A percentile compares a stretch with the other conserved stretches of the same genome.
Conservation (phyloP, 2,329 filamentous ascomycete genomes). For the Cladorrhinum sp. region DNA sequence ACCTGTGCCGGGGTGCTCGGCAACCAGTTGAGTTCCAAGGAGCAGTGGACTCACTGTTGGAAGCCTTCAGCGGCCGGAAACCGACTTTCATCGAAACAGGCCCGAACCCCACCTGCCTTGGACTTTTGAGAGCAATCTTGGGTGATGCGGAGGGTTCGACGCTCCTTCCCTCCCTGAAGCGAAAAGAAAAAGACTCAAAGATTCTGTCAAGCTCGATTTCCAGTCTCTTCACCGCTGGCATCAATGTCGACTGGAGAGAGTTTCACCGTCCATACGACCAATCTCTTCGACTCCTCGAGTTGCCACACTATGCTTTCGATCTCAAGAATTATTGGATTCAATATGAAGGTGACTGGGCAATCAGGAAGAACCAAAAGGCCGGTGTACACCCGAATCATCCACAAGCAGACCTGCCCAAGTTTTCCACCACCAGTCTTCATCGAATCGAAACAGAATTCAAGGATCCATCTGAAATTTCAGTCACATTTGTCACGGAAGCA, state of each 20-base stretch:
- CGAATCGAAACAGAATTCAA: conserved; percentile 11
- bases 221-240: conserved; percentile 47
- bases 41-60: conserved; percentile 54
- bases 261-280: conserved; percentile 52
- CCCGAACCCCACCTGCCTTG: conserved; percentile 57
- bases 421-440: conserved; percentile 11
- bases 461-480: background rate
- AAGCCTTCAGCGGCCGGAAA: conserved; percentile 38
- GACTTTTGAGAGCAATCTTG: conserved; percentile 50
- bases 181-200: conserved; percentile 4
- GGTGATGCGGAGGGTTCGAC: background rate
- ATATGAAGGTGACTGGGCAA: conserved; percentile 62
- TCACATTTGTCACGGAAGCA: conserved; percentile 15
- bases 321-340: conserved; percentile 62
- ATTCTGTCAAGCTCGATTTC: conserved; percentile 40
- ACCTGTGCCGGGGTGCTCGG: conserved; percentile 61
- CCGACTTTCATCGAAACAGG: conserved; percentile 44
- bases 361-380: conserved; percentile 50
- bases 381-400: background rate
- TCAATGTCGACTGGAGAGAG: conserved; percentile 67
- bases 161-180: conserved; percentile 12
- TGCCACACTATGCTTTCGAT: conserved; percentile 69
- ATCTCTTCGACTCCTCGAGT: conserved; percentile 47
- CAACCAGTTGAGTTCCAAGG: conserved; percentile 66
- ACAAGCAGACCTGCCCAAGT: background rate